Conservation (phyloP, 1,284 basidiomycete genomes). For the Anthracocystis setariae region DNA sequence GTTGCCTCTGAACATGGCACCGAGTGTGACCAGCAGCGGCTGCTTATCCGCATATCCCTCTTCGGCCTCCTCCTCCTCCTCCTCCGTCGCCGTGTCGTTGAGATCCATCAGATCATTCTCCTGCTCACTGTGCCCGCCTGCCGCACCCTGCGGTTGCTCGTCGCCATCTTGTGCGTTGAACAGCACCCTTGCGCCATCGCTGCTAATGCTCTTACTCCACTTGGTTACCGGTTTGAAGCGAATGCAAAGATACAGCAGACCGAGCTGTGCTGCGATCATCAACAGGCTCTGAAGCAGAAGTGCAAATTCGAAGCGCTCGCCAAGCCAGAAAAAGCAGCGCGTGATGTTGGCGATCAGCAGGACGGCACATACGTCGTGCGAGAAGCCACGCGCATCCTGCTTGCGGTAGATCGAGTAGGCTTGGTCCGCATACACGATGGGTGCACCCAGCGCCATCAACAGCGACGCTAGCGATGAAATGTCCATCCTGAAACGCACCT, state of each 20-base stretch:
- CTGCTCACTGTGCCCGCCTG: not conserved
- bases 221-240: conserved; percentile 66
- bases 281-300: conserved; percentile 68
- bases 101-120: conserved; percentile 29
- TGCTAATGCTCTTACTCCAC: conserved; percentile 37
- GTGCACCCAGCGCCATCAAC: conserved; percentile 56
- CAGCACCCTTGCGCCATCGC: conserved; percentile 37
- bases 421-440: conserved; percentile 61
- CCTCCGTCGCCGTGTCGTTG: conserved; percentile 2
- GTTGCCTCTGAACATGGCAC: conserved; percentile 14
- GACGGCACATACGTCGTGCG: conserved; percentile 68
- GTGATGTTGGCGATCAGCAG: conserved; percentile 60
- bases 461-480: conserved; percentile 38
- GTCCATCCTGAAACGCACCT: conserved; percentile 33
- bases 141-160: not conserved
- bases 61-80: conserved; percentile 13
- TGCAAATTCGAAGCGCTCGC: conserved; percentile 79
- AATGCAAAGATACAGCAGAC: conserved; percentile 71
- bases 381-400: conserved; percentile 81
- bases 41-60: conserved; percentile 39
- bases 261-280: conserved; percentile 70
- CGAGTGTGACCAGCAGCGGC: conserved; percentile 42
- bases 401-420: conserved; percentile 58
- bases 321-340: conserved; percentile 76
- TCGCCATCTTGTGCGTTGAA: conserved; percentile 22